These are phyloP conservation scores for Boletellus ananiceps DNA, from an alignment of 768 basidiomycete genomes.

Conservation along the genomic window DNA sequence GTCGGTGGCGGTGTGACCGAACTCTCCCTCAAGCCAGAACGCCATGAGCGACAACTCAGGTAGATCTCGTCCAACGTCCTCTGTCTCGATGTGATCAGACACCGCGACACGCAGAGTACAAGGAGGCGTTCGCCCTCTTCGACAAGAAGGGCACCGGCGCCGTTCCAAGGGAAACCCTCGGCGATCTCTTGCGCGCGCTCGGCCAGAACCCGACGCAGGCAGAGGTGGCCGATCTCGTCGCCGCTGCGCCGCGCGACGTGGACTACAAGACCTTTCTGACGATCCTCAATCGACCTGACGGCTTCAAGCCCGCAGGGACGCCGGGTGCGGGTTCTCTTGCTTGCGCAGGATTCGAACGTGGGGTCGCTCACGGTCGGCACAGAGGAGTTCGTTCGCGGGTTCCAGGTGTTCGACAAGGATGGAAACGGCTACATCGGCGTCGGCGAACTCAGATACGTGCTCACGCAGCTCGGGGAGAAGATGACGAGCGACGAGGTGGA, in stretches of 20 bases:
- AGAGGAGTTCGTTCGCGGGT: conserved; percentile 99
- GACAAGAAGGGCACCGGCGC: conserved; percentile 94
- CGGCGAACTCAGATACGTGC: conserved; percentile 69
- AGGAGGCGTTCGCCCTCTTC: conserved; percentile 96
- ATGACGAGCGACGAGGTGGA: conserved; percentile 98
- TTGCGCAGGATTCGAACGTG: background rate
- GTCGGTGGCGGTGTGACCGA: no score
- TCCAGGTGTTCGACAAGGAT: conserved; percentile 94
- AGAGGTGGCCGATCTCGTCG: conserved; percentile 78
- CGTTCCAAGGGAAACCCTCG: conserved; percentile 82
- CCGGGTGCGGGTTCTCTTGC: conserved; percentile 54
- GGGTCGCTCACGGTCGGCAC: conserved; percentile 2
- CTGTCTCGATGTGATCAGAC: no score
- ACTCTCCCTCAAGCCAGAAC: no score
- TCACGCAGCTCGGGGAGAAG: conserved; percentile 97
- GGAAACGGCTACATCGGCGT: conserved; percentile 50
- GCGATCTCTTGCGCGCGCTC: conserved; percentile 88
- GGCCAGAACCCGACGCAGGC: conserved; percentile 99
- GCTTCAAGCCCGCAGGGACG: conserved; percentile 35
- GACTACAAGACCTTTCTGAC: conserved; percentile 89
- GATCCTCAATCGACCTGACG: conserved; percentile 63
- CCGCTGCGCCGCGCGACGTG: conserved; percentile 73
- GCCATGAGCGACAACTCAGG: no score
- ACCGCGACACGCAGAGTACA: conserved; percentile 63
- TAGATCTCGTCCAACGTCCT: no score